Evolutionary conservation across 202 grass and related monocot genomes (phyloP).

Genomic region (Eragrostis tef): DNA sequence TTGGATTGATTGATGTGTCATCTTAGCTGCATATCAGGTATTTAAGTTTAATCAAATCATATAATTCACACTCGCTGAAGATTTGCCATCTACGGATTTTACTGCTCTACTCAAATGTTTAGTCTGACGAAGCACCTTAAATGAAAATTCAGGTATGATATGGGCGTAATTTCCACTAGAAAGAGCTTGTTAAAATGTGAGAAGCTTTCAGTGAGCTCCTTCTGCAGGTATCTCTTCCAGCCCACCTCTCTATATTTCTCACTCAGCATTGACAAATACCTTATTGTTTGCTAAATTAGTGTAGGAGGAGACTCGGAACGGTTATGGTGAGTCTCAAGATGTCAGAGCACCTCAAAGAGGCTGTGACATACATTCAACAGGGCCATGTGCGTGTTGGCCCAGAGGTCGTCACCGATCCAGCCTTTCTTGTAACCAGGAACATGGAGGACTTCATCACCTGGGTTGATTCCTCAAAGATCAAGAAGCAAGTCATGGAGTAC

Average conservation of each 20-base stretch:
- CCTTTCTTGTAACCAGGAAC: slow-evolving; percentile 92
- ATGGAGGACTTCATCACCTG: slow-evolving; percentile 92
- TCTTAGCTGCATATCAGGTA: neutral
- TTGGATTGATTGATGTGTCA: neutral
- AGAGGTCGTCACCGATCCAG: slow-evolving; percentile 69
- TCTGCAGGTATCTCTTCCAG: slow-evolving; percentile 57
- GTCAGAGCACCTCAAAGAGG: slow-evolving; percentile 75
- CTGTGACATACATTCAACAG: slow-evolving; percentile 86
- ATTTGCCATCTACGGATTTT: neutral
- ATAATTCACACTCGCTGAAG: neutral
- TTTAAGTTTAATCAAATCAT: slow-evolving; percentile 2
- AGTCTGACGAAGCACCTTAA: slow-evolving; percentile 1
- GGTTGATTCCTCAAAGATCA: slow-evolving; percentile 93
- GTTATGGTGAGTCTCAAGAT: slow-evolving; percentile 72
- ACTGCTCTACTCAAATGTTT: slow-evolving; percentile 1
- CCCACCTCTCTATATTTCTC: neutral
- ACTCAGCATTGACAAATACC: neutral
- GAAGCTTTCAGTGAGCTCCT: slow-evolving; percentile 73
- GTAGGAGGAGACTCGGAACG: slow-evolving; percentile 69
- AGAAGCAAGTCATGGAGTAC: slow-evolving; percentile 66
- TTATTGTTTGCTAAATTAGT: slow-evolving; percentile 20
- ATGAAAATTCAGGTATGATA: slow-evolving; percentile 81
- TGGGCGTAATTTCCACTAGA: slow-evolving; percentile 84
- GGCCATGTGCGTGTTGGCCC: slow-evolving; percentile 85
- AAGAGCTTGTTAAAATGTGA: slow-evolving; percentile 81